Evolutionary conservation across 768 basidiomycete genomes (phyloP), one percentile per base, ranked within the genome.

Genomic region (Collybia sordida): DNA sequence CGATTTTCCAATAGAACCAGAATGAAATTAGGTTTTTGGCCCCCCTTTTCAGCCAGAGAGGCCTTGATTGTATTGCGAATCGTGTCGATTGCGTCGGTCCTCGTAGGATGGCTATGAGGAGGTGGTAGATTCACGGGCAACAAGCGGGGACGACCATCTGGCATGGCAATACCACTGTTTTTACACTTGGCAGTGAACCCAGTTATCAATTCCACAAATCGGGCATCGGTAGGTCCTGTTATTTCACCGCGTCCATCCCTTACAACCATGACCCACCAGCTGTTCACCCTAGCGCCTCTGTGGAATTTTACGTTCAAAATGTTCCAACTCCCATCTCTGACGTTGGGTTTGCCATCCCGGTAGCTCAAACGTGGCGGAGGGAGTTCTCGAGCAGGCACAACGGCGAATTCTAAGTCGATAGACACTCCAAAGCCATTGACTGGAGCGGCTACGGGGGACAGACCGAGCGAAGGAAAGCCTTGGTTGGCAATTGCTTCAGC

Each of bases 291-390:
- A 0, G 74, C 85, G 0, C 81, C 81, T 0, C 57, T 60, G 27
- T 84, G 81, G 59, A 93, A 90, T 59, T 83, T 81, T 47, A 87
- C 83, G 19, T 85, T 74, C 27, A 85, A 62, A 45, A 91, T 83
- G 53, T 92, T 92, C 90, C 90, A 93, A 34, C 80, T 78, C 0
- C 84, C 91, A 25, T 85, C 79, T 28, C 59, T 67, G 5, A 82
- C 76, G 12, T 66, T 73, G 2, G 71, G 61, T 19, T 58, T 64
- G 1, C 80, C 82, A 3, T 56, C 65, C 31, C 65, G 70, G 59
- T 93, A 93, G 2, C 69, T 69, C 43, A 92, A 58, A 1, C 54
- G 51, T 0, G 91, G 91, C 0, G 85, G 67, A 0, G 68, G 70
- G 1, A 93, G 78, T 50, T 87, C 77, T 14, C 90, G 80, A 2